Percentiles rank a stretch among this genome's conserved stretches.
phyloP scores from a whole-genome alignment of 768 basidiomycete species.

The Tylopilus subfusipes region DNA sequence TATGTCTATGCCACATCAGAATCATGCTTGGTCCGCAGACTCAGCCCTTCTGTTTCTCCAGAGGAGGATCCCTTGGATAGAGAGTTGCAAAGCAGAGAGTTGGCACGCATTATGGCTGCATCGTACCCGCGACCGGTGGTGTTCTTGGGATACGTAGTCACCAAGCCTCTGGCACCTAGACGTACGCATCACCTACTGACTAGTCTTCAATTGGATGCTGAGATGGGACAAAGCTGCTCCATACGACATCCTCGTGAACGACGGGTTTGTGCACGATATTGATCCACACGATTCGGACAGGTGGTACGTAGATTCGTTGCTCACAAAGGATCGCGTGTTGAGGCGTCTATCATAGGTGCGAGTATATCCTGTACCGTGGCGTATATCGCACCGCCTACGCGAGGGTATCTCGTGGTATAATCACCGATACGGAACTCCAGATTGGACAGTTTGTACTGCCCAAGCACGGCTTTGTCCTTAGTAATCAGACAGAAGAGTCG shows the following conservation, averaged over 20 bases:
- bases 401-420: constrained; percentile 73
- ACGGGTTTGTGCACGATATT: constrained; percentile 77
- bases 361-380: constrained; percentile 85
- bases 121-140: constrained; percentile 70
- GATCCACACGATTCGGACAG: constrained; percentile 68
- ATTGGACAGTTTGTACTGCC: constrained; percentile 83
- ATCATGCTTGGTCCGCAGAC: not conserved
- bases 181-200: constrained; percentile 43
- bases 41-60: constrained; percentile 24
- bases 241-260: constrained; percentile 71
- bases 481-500: constrained; percentile 57
- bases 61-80: constrained; percentile 90
- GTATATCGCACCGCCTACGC: constrained; percentile 80
- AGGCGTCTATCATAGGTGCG: constrained; percentile 54
- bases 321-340: not conserved
- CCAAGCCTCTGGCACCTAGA: constrained; percentile 55
- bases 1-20: constrained; percentile 25
- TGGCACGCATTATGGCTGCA: constrained; percentile 74
- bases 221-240: constrained; percentile 52
- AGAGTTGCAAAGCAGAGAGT: constrained; percentile 75
- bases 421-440: constrained; percentile 90
- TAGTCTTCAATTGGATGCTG: constrained; percentile 4
- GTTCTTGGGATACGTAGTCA: constrained; percentile 81
- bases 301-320: constrained; percentile 43
- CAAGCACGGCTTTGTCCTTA: constrained; percentile 46